Evolutionary conservation across 2,329 filamentous ascomycete species (phyloP).

Genomic region (Neopestalotiopsis sp.): DNA sequence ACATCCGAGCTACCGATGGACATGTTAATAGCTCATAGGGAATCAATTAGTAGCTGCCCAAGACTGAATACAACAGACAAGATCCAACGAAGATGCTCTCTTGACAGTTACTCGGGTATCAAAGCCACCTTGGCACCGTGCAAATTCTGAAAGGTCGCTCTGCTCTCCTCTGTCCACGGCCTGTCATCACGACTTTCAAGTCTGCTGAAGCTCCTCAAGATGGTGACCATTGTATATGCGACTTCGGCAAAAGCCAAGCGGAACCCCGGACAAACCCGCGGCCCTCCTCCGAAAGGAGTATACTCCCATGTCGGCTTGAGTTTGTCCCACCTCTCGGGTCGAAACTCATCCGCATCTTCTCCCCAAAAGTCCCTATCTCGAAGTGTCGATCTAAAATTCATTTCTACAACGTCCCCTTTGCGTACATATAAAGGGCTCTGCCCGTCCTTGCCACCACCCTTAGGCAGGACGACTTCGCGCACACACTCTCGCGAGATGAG

Average conservation of each 20-base stretch:
- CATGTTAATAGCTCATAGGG: too few relatives aligned
- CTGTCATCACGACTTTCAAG: conserved; percentile 11
- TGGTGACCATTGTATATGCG: conserved; percentile 41
- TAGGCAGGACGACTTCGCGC: conserved; percentile 22
- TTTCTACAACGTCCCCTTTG: conserved; percentile 23
- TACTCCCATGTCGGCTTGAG: conserved; percentile 55
- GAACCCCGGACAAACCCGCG: conserved; percentile 60
- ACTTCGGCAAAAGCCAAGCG: conserved; percentile 65
- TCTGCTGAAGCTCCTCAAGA: neutral
- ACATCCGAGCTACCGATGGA: too few relatives aligned
- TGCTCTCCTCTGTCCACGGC: conserved; percentile 11
- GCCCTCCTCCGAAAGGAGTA: conserved; percentile 61
- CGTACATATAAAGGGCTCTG: conserved; percentile 22
- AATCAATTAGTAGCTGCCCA: neutral
- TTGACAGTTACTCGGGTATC: neutral
- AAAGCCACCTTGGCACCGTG: neutral
- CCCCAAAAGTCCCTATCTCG: conserved; percentile 28
- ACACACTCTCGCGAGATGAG: conserved; percentile 26
- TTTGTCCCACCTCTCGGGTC: conserved; percentile 30
- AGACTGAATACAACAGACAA: too few relatives aligned
- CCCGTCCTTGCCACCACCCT: conserved; percentile 24
- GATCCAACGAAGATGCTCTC: neutral
- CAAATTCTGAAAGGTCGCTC: neutral
- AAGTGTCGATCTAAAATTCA: conserved; percentile 26
- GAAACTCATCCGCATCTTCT: conserved; percentile 26